Conservation (phyloP, 1,284 basidiomycete species). For the Cerioporus squamosus region DNA sequence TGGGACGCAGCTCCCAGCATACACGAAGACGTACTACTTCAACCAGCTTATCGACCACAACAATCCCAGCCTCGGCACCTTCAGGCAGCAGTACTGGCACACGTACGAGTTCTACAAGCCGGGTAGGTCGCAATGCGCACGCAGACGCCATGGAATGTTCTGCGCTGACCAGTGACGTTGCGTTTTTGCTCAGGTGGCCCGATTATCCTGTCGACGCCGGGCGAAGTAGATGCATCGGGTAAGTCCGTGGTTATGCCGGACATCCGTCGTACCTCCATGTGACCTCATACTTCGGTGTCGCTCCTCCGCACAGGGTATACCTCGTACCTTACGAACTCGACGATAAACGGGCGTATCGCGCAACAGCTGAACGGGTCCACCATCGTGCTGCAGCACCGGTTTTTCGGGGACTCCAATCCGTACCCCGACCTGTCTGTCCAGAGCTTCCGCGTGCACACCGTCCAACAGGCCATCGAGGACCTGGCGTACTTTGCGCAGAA, state of each 20-base stretch:
- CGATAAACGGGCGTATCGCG: slow-evolving; percentile 68
- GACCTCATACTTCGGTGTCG: too few species aligned
- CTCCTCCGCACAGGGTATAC: slow-evolving; percentile 45
- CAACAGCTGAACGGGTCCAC: slow-evolving; percentile 67
- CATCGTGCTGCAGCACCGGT: slow-evolving; percentile 63
- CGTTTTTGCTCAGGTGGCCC: slow-evolving; percentile 55
- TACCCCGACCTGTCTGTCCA: slow-evolving; percentile 59
- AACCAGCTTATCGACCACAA: slow-evolving; percentile 76
- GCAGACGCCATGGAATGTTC: neutral
- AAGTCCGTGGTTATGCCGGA: slow-evolving; percentile 12
- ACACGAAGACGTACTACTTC: slow-evolving; percentile 55
- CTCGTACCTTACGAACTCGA: slow-evolving; percentile 64
- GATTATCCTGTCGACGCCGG: slow-evolving; percentile 62
- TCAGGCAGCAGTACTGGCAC: slow-evolving; percentile 74
- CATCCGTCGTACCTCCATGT: neutral
- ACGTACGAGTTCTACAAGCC: slow-evolving; percentile 64
- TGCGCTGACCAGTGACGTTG: neutral
- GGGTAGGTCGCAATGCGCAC: slow-evolving; percentile 37
- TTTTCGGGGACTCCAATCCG: slow-evolving; percentile 60
- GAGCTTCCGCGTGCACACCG: slow-evolving; percentile 63
- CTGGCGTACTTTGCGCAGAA: slow-evolving; percentile 71
- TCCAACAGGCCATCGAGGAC: slow-evolving; percentile 75
- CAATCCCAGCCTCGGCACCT: slow-evolving; percentile 67
- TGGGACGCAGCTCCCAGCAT: slow-evolving; percentile 32
- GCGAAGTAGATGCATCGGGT: slow-evolving; percentile 51